Conservation (phyloP, 1,139 yeast genomes). For the Geotrichum phurueaensis region DNA sequence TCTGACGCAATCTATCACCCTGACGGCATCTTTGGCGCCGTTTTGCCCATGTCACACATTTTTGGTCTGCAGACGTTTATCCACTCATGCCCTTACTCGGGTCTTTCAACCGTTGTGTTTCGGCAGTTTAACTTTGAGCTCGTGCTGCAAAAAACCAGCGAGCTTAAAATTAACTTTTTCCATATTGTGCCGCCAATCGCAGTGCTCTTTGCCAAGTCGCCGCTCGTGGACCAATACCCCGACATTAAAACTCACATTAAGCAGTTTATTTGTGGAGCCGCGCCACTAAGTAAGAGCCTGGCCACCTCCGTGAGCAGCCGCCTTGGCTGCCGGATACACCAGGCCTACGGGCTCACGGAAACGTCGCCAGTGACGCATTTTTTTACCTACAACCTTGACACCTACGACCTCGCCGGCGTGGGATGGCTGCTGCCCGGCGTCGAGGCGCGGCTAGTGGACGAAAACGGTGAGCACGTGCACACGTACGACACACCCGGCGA, state of each 20-base stretch:
- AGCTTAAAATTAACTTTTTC: constrained; percentile 29
- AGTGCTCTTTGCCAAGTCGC: constrained; percentile 36
- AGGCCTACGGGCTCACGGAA: constrained; percentile 74
- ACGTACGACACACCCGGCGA: constrained; percentile 54
- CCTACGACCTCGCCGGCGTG: constrained; percentile 36
- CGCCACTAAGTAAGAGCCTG: constrained; percentile 34
- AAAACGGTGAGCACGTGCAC: constrained; percentile 46
- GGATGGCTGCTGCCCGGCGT: constrained; percentile 44
- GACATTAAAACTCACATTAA: constrained; percentile 25
- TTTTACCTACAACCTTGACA: constrained; percentile 19
- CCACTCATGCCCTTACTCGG: constrained; percentile 24
- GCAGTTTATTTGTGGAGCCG: constrained; percentile 36
- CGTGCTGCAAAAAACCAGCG: constrained; percentile 27
- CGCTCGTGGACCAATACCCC: constrained; percentile 33
- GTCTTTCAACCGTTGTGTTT: constrained; percentile 31
- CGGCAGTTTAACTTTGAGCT: constrained; percentile 33
- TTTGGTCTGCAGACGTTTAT: constrained; percentile 33
- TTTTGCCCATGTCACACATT: constrained; percentile 39
- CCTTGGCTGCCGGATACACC: constrained; percentile 32
- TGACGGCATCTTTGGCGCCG: constrained; percentile 21
- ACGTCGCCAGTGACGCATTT: constrained; percentile 35
- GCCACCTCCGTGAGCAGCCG: constrained; percentile 27
- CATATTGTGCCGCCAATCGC: constrained; percentile 39
- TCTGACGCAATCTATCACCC: constrained; percentile 13
- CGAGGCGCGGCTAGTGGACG: constrained; percentile 43